Percentiles rank a stretch among this genome's conserved stretches.
Conservation (phyloP, 75 land plant genomes). For the Pinus taeda region DNA sequence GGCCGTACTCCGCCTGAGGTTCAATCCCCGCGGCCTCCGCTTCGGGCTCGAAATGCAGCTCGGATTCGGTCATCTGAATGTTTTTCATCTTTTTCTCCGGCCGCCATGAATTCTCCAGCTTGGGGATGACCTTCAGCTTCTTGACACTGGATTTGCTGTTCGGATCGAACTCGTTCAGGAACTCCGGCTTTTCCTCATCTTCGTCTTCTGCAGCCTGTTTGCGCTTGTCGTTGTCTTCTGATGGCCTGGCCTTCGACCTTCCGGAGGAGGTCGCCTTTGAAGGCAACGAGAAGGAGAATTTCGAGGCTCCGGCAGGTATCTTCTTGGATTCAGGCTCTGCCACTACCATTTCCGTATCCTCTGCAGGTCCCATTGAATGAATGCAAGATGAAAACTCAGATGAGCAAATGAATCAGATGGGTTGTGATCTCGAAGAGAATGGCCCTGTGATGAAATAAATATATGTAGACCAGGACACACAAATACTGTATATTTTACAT, state of each 20-base stretch:
- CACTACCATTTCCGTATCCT: background rate
- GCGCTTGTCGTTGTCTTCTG: background rate
- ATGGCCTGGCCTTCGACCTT: conserved; percentile 6
- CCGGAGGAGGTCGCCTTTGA: conserved; percentile 22
- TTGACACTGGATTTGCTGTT: conserved; percentile 5
- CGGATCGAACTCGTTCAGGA: conserved; percentile 59
- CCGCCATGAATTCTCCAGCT: conserved; percentile 48
- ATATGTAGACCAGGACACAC: too few species aligned
- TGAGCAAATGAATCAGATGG: too few species aligned
- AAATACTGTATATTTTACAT: too few species aligned
- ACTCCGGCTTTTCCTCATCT: conserved; percentile 19
- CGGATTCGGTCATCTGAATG: conserved; percentile 12
- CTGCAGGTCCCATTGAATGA: conserved; percentile 2
- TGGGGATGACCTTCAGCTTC: conserved; percentile 38
- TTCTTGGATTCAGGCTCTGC: background rate
- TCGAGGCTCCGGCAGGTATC: background rate
- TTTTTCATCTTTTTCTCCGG: conserved; percentile 63
- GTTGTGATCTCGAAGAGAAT: too few species aligned
- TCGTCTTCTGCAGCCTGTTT: background rate
- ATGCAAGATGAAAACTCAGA: too few species aligned
- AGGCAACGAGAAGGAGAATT: conserved; percentile 43
- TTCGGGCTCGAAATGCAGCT: conserved; percentile 18
- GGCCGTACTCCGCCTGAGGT: conserved; percentile 29
- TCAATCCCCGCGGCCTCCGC: background rate
- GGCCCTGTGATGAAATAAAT: too few species aligned